Evolutionary conservation across 345 rosid genomes (phyloP), one percentile per base, ranked within the genome.

Genomic region (Arabidopsis arenosa): DNA sequence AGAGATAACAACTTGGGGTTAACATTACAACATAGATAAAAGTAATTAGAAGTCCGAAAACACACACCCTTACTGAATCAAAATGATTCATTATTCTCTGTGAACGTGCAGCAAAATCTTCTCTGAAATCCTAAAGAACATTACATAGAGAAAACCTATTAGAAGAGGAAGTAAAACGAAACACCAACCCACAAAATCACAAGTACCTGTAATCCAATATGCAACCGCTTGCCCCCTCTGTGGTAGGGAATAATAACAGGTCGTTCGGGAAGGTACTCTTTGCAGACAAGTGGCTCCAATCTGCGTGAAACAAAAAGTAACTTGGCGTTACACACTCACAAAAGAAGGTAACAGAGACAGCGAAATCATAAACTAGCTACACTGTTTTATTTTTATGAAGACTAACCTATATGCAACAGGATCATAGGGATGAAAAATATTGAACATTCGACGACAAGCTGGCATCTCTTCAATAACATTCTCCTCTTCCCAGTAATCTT

Each of bases 371-470:
- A 61, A 65, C 30, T 26, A 44, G 55, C n/a, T 57, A 41, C 26
- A 17, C 4, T 28, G 13, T 54, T 49, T 41, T 51, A 5, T 78
- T 66, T 18, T 9, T 5, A 51, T 55, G 35, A 73, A 53, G 58
- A 73, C 82, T 70, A 53, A 95, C 99, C 99, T 90, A 81, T 92
- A 95, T 66, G 99, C 99, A 75, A 95, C 99, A 57, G 99, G 99
- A 83, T 95, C 99, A 78, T 72, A 95, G 21, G 98, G 99, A 80
- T 92, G 98, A 82, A 92, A 95, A 71, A 95, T 95, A 85, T 92
- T 95, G 90, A 92, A 84, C 98, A 95, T 92, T 84, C 85, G 99
- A 70, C 80, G 85, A 80, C 98, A 95, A 60, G 93, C 88, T 56
- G 98, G 99, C 88, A 90, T 90, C 90, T 92, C 98, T 86, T 95